These are phyloP conservation scores for Nannochloropsis oceanica DNA, from an alignment of 108 stramenopile species.

Conservation along the genomic window DNA sequence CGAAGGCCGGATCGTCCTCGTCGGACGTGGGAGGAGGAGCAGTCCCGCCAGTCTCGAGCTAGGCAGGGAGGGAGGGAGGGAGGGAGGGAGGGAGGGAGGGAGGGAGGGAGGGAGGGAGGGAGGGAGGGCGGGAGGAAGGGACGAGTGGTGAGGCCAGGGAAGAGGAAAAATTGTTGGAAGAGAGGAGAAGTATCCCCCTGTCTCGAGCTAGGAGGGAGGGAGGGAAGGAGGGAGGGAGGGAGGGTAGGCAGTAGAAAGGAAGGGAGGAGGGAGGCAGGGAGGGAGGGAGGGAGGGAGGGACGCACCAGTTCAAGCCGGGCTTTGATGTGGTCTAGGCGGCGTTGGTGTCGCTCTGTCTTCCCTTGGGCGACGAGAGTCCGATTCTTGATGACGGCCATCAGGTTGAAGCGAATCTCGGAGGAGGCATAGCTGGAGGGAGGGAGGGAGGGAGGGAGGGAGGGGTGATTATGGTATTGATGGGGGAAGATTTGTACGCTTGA, in stretches of 20 bases:
- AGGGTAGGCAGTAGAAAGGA: too few relatives aligned
- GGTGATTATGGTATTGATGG: not conserved
- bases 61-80: not conserved
- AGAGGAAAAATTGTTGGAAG: too few relatives aligned
- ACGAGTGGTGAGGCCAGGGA: not conserved
- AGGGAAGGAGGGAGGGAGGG: too few relatives aligned
- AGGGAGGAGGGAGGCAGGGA: not conserved
- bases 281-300: not conserved
- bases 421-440: constrained; percentile 14
- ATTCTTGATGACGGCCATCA: constrained; percentile 63
- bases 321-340: not conserved
- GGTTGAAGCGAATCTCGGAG: constrained; percentile 80
- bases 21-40: not conserved
- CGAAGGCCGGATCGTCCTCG: not conserved
- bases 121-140: not conserved
- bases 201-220: too few relatives aligned
- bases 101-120: not conserved
- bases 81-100: not conserved
- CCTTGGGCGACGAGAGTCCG: not conserved
- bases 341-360: not conserved
- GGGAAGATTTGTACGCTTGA: not conserved
- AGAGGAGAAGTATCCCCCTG: too few relatives aligned
- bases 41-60: not conserved
- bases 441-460: not conserved
- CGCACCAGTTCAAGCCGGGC: not conserved